Base-by-base conservation (phyloP, 176 grass and related monocot genomes). In the Areca catechu region DNA sequence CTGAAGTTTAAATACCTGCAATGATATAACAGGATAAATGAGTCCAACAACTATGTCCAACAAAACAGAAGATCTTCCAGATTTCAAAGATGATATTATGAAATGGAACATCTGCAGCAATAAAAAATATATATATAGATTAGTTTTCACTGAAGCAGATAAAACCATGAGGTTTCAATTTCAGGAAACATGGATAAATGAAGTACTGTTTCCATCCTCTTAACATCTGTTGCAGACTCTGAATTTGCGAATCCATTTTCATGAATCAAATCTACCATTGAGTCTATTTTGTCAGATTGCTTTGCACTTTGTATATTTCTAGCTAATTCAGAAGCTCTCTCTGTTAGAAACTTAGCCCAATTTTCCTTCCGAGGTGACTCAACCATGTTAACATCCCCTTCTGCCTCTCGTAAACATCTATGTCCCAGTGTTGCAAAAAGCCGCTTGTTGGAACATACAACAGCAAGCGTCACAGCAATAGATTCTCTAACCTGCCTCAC, bases 121-220 rank as follows among this genome's bases (percentile, higher is more conserved):
- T 71, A 14, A 47, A 57, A 70, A 69, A 72, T 18, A 24, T 30
- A n/a, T 30, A n/a, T 77, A 62, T 64, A 68, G 2, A 24, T 56
- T 16, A 73, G 60, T 71, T 57, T 21, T 28, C 27, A 28, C 5
- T 0, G 5, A 72, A 76, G 30, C 12, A 66, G 63, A 4, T 59
- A 51, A 70, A 61, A 5, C 63, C 34, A 16, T 58, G 16, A 17
- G 56, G 15, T 62, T 53, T 49, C 20, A 20, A 53, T 66, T 22
- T 53, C 49, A 64, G 56, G 47, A 51, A 70, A 34, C 34, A 48
- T 37, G 48, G 58, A 53, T 49, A 64, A 67, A 48, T 53, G 51
- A 84, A 60, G 56, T 69, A 97, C 92, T 72, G 92, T 88, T 78
- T 97, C 92, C 92, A 91, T 91, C 64, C 62, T 87, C 73, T 86